Conservation (phyloP, 306 rosid genomes). For the Vigna unguiculata region DNA sequence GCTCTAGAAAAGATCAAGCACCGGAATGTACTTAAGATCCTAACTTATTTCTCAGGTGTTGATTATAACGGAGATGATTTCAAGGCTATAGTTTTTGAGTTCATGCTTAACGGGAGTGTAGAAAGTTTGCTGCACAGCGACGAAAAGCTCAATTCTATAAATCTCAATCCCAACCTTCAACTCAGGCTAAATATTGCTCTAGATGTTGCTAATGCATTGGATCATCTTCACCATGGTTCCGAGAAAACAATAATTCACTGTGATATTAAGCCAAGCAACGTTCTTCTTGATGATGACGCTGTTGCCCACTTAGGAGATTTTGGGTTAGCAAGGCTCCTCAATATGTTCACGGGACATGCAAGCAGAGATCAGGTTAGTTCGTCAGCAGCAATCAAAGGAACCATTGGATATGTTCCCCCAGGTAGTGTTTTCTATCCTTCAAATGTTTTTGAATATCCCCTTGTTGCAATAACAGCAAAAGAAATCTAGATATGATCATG, state of each 20-base stretch:
- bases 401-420: constrained; percentile 54
- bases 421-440: constrained; percentile 15
- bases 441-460: neutral
- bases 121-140: constrained; percentile 42
- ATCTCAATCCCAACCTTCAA: constrained; percentile 6
- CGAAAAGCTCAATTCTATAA: too few relatives aligned
- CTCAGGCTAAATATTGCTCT: constrained; percentile 47
- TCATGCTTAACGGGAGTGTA: constrained; percentile 53
- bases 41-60: constrained; percentile 46
- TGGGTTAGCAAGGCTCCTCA: constrained; percentile 58
- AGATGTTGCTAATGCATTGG: constrained; percentile 54
- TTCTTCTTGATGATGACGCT: constrained; percentile 49
- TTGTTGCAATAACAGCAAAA: neutral
- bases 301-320: constrained; percentile 57
- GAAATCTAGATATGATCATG: neutral
- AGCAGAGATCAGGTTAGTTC: constrained; percentile 31
- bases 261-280: constrained; percentile 61
- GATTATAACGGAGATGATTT: constrained; percentile 45
- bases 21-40: constrained; percentile 41
- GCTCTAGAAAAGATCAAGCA: constrained; percentile 40
- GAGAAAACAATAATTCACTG: constrained; percentile 50
- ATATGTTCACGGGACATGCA: neutral
- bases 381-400: constrained; percentile 40
- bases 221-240: constrained; percentile 52
- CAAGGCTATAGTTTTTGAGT: constrained; percentile 49